Evolutionary conservation across 2,329 filamentous ascomycete genomes (phyloP).

Genomic region (Echinosphaeria canescens): DNA sequence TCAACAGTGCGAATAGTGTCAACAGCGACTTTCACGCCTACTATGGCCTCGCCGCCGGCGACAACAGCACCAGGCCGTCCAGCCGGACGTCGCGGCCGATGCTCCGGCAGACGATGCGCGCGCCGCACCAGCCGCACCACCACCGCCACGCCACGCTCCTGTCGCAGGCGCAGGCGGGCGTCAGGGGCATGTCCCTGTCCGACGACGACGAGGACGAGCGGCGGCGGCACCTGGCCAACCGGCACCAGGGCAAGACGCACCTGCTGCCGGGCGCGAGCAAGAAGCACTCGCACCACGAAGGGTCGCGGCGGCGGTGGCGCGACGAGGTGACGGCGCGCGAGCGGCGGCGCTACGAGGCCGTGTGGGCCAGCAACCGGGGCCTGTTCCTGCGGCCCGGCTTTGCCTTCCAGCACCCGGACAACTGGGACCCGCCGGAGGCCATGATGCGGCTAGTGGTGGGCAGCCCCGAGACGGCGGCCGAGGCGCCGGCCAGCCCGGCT

Average conservation of each 20-base stretch:
- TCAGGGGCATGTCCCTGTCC: slow-evolving; percentile 12
- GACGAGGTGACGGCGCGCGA: slow-evolving; percentile 52
- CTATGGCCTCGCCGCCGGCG: too few species aligned
- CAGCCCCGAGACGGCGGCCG: slow-evolving; percentile 2
- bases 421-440: slow-evolving; percentile 1
- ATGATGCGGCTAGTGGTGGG: slow-evolving; percentile 1
- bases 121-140: background rate
- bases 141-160: background rate
- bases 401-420: slow-evolving; percentile 1
- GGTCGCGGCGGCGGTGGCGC: slow-evolving; percentile 53
- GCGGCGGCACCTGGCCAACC: slow-evolving; percentile 23
- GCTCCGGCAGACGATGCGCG: too few species aligned
- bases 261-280: slow-evolving; percentile 26
- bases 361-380: slow-evolving; percentile 68
- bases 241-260: slow-evolving; percentile 16
- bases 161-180: too few species aligned
- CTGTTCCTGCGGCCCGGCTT: slow-evolving; percentile 13
- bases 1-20: slow-evolving; percentile 1
- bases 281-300: slow-evolving; percentile 59
- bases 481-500: too few species aligned
- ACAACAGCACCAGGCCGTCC: too few species aligned
- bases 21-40: too few species aligned
- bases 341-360: slow-evolving; percentile 61
- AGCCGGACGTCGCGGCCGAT: too few species aligned
- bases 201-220: slow-evolving; percentile 31